A percentile compares a stretch with the other conserved stretches of the same genome.
phyloP scores from a whole-genome alignment of 1,284 basidiomycete species.

The Sanguinoderma infundibulare region DNA sequence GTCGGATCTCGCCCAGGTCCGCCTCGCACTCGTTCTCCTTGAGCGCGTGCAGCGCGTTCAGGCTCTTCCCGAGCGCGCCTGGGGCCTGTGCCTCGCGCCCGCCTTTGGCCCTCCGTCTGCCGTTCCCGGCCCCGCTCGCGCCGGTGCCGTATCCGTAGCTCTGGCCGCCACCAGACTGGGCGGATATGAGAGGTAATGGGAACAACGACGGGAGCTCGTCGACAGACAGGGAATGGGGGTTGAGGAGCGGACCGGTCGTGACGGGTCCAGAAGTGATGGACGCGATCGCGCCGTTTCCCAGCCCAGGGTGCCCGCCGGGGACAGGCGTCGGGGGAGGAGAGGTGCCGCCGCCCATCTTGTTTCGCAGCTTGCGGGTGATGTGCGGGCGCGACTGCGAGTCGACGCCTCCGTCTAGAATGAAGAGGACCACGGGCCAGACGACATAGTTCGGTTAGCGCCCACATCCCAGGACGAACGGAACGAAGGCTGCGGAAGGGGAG shows the following conservation, averaged over 20 bases:
- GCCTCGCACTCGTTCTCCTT: slow-evolving; percentile 74
- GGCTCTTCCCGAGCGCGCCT: slow-evolving; percentile 71
- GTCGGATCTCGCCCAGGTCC: slow-evolving; percentile 75
- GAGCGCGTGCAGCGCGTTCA: slow-evolving; percentile 35
- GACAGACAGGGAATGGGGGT: slow-evolving; percentile 79
- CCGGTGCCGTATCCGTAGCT: slow-evolving; percentile 40
- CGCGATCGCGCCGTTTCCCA: slow-evolving; percentile 38
- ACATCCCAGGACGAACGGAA: not conserved
- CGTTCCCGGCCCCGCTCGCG: slow-evolving; percentile 44
- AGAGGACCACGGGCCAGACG: not conserved
- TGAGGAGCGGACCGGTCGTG: slow-evolving; percentile 68
- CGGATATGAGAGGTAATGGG: slow-evolving; percentile 70
- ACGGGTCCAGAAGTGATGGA: slow-evolving; percentile 53
- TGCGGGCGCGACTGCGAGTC: slow-evolving; percentile 79
- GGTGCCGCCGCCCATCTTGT: slow-evolving; percentile 62
- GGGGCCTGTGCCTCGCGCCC: slow-evolving; percentile 46
- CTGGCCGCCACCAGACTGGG: slow-evolving; percentile 38
- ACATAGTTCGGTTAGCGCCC: slow-evolving; percentile 8
- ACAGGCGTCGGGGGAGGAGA: slow-evolving; percentile 66
- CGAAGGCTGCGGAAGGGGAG: not conserved
- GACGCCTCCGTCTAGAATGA: slow-evolving; percentile 59
- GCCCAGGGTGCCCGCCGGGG: slow-evolving; percentile 37
- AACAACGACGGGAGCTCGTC: slow-evolving; percentile 85
- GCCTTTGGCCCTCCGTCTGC: slow-evolving; percentile 60
- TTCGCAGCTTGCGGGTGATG: slow-evolving; percentile 78